phyloP scores from a whole-genome alignment of 163 green algal genomes.

The Scenedesmus sp. region DNA sequence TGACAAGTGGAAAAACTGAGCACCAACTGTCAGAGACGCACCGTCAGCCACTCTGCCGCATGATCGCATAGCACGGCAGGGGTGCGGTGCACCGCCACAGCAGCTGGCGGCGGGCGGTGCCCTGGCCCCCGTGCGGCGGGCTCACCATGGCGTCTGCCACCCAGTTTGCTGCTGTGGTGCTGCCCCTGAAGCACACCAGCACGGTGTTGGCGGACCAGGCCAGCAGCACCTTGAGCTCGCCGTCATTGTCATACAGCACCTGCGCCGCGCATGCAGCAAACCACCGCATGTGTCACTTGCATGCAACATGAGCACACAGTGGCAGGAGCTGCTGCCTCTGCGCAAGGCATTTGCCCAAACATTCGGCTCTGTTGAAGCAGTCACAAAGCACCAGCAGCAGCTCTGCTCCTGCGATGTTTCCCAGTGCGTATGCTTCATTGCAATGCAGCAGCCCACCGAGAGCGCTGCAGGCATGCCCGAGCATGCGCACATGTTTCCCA shows the following conservation, averaged over 20 bases:
- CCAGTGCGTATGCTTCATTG: too few species aligned
- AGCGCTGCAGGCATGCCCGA: too few species aligned
- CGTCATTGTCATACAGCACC: constrained; percentile 33
- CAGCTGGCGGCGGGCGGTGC: background rate
- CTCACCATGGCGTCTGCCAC: constrained; percentile 49
- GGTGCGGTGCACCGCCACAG: background rate
- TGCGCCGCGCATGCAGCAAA: constrained; percentile 3
- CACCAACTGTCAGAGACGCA: background rate
- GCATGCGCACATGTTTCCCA: too few species aligned
- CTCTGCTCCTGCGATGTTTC: too few species aligned
- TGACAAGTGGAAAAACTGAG: background rate
- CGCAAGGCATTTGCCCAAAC: too few species aligned
- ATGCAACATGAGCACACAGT: background rate
- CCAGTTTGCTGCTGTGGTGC: constrained; percentile 44
- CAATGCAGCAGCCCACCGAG: too few species aligned
- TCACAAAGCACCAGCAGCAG: too few species aligned
- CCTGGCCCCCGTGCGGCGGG: background rate
- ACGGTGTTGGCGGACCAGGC: constrained; percentile 46
- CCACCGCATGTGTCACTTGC: too few species aligned
- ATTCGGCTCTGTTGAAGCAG: too few species aligned
- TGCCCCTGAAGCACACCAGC: constrained; percentile 51
- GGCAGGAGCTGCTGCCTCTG: too few species aligned
- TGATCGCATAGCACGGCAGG: background rate
- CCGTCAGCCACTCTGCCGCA: too few species aligned
- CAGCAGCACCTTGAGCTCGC: constrained; percentile 50